Base-by-base conservation (phyloP, 352 stramenopile genomes). In the Phytophthora foliorum region DNA sequence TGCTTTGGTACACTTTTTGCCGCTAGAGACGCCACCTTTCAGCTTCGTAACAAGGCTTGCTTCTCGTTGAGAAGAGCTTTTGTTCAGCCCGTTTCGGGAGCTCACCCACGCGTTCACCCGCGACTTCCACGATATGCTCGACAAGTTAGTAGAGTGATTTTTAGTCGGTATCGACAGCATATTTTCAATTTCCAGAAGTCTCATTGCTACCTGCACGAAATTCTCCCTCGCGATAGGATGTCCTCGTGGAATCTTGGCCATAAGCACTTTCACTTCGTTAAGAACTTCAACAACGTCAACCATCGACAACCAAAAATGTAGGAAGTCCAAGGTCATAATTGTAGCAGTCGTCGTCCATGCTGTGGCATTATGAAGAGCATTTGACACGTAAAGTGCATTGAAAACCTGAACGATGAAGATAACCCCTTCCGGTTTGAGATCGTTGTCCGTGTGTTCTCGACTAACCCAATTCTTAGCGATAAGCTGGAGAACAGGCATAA, bases 361-460 rank as follows among this genome's bases (percentile, higher is more conserved):
- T 7, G 69, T 63, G 1, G 77, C 38, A 16, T 59, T 75, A 32
- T 81, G 67, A 52, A 88, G 76, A 24, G 69, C 78, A 17, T 70
- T 72, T 0, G 76, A 63, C 4, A 87, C 65, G 21, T 73, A 89
- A 1, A 89, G 49, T 34, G 78, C 57, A 55, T 87, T 76, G 50
- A 86, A 89, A 44, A 89, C 59, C 31, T 89, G 74, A 8, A 81
- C 73, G 21, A 84, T 84, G 57, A 89, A 84, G 16, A 84, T 80
- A 2, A 87, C 71, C 0, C 66, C 63, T 57, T 89, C 69, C 1
- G 81, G 71, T 29, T 82, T 79, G 9, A 66, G 25, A 34, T 84
- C 74, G 7, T 73, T 55, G 22, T 64, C 17, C 4, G 36, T 57
- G 21, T 70, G 53, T 54, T 60, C n/a, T 1, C 38, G 31, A 11